A percentile compares a stretch with the other conserved stretches of the same genome.
These are phyloP conservation scores for Rheum nobile DNA, from an alignment of 148 eudicot genomes.

Conservation along the genomic window DNA sequence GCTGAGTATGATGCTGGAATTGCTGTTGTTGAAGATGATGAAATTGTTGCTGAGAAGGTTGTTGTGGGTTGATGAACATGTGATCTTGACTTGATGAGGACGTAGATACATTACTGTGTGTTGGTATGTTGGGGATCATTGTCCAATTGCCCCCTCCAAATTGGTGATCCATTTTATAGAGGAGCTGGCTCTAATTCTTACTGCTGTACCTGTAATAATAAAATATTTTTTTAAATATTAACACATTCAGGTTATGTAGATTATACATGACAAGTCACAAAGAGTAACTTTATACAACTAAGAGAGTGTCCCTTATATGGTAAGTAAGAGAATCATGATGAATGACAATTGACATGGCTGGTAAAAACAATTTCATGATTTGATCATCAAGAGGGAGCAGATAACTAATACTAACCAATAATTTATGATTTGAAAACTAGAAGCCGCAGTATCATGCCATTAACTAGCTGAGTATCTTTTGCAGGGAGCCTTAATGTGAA, in stretches of 20 bases:
- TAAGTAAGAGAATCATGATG: background rate
- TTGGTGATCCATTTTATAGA: slow-evolving; percentile 35
- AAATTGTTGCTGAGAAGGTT: slow-evolving; percentile 23
- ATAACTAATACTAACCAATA: background rate
- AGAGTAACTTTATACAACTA: background rate
- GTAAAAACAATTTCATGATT: background rate
- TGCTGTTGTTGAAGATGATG: slow-evolving; percentile 31
- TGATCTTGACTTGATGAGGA: slow-evolving; percentile 61
- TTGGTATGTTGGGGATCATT: slow-evolving; percentile 60
- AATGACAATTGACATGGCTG: background rate
- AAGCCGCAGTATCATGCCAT: background rate
- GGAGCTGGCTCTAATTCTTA: background rate
- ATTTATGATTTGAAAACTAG: background rate
- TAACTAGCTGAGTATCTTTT: no score
- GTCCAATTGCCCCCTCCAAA: slow-evolving; percentile 81
- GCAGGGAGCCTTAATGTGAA: background rate
- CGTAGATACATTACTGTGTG: slow-evolving; percentile 33
- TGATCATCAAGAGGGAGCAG: background rate
- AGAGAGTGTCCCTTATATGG: background rate
- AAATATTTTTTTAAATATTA: no score
- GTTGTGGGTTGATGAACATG: slow-evolving; percentile 35
- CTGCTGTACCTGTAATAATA: background rate
- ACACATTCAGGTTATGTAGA: background rate
- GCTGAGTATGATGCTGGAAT: slow-evolving; percentile 22
- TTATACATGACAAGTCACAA: background rate